Percentiles rank a stretch among this genome's conserved stretches.
These are phyloP conservation scores for Diplodia corticola DNA, from an alignment of 2,329 filamentous ascomycete genomes.

Conservation along the genomic window DNA sequence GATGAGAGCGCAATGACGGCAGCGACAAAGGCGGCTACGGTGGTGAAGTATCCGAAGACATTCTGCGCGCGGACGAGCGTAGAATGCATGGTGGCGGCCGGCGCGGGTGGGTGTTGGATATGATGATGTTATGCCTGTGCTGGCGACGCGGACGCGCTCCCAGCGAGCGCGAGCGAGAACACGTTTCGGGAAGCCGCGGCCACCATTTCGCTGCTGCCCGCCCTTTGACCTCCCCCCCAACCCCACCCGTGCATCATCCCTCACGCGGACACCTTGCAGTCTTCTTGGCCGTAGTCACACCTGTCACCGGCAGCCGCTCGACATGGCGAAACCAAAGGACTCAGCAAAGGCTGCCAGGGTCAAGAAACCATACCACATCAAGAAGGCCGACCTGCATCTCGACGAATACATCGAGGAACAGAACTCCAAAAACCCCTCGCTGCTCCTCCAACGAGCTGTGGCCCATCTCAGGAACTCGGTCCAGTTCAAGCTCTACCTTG, in stretches of 20 bases:
- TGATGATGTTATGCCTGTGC: neutral
- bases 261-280: neutral
- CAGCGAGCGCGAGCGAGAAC: slow-evolving; percentile 12
- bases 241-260: neutral
- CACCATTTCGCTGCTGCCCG: neutral
- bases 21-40: slow-evolving; percentile 80
- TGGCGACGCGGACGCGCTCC: neutral
- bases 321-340: slow-evolving; percentile 13
- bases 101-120: neutral
- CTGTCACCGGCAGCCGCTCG: neutral
- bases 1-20: slow-evolving; percentile 79
- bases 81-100: slow-evolving; percentile 71
- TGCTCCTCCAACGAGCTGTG: slow-evolving; percentile 29
- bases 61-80: slow-evolving; percentile 82
- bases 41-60: slow-evolving; percentile 97
- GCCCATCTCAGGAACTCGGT: slow-evolving; percentile 29
- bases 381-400: slow-evolving; percentile 34
- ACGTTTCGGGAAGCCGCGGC: slow-evolving; percentile 22
- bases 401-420: slow-evolving; percentile 36
- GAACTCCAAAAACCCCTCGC: slow-evolving; percentile 27
- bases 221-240: neutral
- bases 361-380: slow-evolving; percentile 37
- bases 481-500: slow-evolving; percentile 34
- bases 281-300: neutral
- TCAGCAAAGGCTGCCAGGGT: slow-evolving; percentile 21